A percentile compares a stretch with the other conserved stretches of the same genome.
Evolutionary conservation across 2,329 filamentous ascomycete species (phyloP).

Genomic region (Tolypocladium tundrense): DNA sequence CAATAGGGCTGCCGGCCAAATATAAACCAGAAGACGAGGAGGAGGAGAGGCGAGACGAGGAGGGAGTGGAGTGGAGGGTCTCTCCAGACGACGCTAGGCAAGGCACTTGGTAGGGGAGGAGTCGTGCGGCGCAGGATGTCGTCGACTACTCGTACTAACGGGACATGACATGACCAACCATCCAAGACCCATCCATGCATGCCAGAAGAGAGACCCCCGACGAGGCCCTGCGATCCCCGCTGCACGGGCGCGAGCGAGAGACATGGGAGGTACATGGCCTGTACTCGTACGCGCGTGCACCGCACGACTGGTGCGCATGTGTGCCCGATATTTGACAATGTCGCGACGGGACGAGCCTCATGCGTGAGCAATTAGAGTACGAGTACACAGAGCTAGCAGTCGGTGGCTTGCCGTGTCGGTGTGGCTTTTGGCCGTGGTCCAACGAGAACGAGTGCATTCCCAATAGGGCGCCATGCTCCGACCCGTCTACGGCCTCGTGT

Average conservation of each 20-base stretch:
- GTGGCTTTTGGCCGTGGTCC: neutral
- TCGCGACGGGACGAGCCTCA: neutral
- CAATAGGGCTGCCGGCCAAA: neutral
- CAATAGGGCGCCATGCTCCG: neutral
- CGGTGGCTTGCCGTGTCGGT: neutral
- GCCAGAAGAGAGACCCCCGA: neutral
- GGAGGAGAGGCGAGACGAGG: neutral
- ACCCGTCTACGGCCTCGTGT: too few species aligned
- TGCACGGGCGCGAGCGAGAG: neutral
- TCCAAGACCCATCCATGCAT: neutral
- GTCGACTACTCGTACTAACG: neutral
- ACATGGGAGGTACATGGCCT: neutral
- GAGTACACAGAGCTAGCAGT: neutral
- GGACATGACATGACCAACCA: neutral
- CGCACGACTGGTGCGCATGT: too few species aligned
- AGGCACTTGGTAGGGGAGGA: neutral
- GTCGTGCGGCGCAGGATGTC: neutral
- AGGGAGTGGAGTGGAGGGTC: neutral
- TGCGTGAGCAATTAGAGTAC: neutral
- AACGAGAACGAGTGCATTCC: neutral
- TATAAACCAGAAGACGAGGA: neutral
- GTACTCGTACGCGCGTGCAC: neutral
- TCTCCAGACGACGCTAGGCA: neutral
- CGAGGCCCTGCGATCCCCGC: neutral
- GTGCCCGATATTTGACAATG: neutral